phyloP scores from a whole-genome alignment of 306 rosid species.

The Vicia faba region DNA sequence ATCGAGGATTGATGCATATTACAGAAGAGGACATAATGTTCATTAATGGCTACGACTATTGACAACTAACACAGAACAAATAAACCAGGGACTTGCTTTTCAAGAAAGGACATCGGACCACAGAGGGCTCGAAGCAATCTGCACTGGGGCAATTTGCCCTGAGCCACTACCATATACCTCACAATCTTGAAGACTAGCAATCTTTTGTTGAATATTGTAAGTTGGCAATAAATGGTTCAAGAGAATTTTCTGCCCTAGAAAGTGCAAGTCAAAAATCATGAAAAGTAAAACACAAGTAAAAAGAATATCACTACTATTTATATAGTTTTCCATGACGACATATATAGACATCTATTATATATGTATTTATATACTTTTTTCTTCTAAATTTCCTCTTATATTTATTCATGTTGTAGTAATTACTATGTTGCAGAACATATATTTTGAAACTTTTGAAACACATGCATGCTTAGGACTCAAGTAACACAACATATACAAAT shows the following conservation, averaged over 20 bases:
- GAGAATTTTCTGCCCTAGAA: constrained; percentile 14
- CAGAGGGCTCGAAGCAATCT: background rate
- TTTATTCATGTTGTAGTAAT: no score
- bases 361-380: no score
- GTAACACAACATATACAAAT: no score
- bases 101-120: background rate
- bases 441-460: no score
- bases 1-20: constrained; percentile 70
- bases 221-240: constrained; percentile 4
- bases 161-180: constrained; percentile 17
- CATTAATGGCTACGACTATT: constrained; percentile 36
- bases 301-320: no score
- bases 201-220: constrained; percentile 28
- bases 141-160: background rate
- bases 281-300: no score
- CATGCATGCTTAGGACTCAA: no score
- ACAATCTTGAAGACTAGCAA: constrained; percentile 6
- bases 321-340: no score
- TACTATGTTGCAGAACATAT: no score
- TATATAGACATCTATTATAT: no score
- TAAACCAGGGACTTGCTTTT: background rate
- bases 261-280: no score
- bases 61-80: constrained; percentile 10
- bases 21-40: constrained; percentile 64
- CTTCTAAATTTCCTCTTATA: no score